Conservation (phyloP, 306 rosid genomes). For the peach (Prunus persica) region Prunus_persica_NCBIv2 NC_034010.1:10877501-10878000, state of each 20-base stretch:
- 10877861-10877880: background rate
- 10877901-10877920: background rate
- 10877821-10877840: constrained; percentile 6
- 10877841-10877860: background rate
- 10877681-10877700: constrained; percentile 91
- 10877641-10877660: background rate
- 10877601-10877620: constrained; percentile 15
- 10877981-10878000: background rate
- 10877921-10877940: background rate
- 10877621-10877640: background rate
- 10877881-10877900: background rate
- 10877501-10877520: constrained; percentile 86
- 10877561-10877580: constrained; percentile 73
- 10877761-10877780: constrained; percentile 76
- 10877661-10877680: constrained; percentile 2
- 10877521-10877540: constrained; percentile 98
- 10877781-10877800: constrained; percentile 78
- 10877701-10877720: constrained; percentile 89
- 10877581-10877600: constrained; percentile 58
- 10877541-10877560: constrained; percentile 95
- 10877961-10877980: background rate
- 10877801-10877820: constrained; percentile 28
- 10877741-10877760: constrained; percentile 69
- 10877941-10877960: background rate
- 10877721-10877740: constrained; percentile 67